Evolutionary conservation across 371 early-diverging fungal species (phyloP).

Genomic region (Lichtheimia corymbifera): DNA sequence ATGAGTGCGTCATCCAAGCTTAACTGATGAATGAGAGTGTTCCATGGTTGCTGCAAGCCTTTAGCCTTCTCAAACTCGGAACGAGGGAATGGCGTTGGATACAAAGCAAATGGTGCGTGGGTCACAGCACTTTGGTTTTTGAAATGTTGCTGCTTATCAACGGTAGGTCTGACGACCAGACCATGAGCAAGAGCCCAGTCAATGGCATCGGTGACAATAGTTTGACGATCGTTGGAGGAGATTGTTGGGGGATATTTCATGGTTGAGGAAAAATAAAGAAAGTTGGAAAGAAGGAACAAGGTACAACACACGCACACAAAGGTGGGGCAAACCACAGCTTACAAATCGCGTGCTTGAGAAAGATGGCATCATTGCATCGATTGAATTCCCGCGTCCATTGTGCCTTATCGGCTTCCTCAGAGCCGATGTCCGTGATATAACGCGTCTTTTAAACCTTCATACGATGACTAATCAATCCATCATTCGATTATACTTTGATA

Average conservation of each 20-base stretch:
- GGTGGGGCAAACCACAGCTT: too few species aligned
- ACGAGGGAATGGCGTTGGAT: slow-evolving; percentile 86
- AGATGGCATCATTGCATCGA: too few species aligned
- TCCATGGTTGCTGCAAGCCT: slow-evolving; percentile 79
- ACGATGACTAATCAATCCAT: too few species aligned
- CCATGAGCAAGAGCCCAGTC: slow-evolving; percentile 85
- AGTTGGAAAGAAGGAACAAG: not conserved
- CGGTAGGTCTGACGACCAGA: slow-evolving; percentile 67
- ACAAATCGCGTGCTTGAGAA: too few species aligned
- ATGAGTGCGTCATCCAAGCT: slow-evolving; percentile 80
- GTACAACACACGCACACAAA: not conserved
- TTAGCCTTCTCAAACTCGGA: slow-evolving; percentile 74
- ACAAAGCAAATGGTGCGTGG: slow-evolving; percentile 89
- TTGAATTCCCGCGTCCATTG: too few species aligned
- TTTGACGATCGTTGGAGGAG: slow-evolving; percentile 15
- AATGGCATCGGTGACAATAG: slow-evolving; percentile 57
- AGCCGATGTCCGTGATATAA: too few species aligned
- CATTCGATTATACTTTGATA: too few species aligned
- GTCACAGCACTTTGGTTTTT: slow-evolving; percentile 48
- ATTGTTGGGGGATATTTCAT: slow-evolving; percentile 31
- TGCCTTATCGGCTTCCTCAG: too few species aligned
- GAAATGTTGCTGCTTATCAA: slow-evolving; percentile 32
- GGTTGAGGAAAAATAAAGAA: not conserved
- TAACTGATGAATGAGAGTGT: slow-evolving; percentile 79
- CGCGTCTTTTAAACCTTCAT: too few species aligned